phyloP scores from a whole-genome alignment of 306 rosid species.

The Cotoneaster glaucophyllus region DNA sequence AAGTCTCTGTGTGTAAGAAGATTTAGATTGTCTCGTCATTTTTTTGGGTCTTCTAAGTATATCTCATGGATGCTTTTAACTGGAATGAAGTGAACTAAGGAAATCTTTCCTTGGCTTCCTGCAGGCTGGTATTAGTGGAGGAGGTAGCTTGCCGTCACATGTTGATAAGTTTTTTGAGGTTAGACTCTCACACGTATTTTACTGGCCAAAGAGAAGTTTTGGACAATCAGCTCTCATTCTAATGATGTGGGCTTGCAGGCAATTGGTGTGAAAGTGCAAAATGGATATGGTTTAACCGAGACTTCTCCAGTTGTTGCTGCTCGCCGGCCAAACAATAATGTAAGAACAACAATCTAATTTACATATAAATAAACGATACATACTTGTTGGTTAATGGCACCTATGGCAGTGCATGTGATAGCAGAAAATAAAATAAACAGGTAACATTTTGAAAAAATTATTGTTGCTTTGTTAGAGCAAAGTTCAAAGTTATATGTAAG shows the following conservation, averaged over 20 bases:
- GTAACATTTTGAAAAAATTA: background rate
- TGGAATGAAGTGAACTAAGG: slow-evolving; percentile 14
- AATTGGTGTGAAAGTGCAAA: slow-evolving; percentile 74
- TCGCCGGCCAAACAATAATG: slow-evolving; percentile 66
- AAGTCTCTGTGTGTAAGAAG: background rate
- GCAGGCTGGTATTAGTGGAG: slow-evolving; percentile 97
- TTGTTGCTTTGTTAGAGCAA: background rate
- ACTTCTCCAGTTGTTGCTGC: slow-evolving; percentile 80
- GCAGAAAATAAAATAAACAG: background rate
- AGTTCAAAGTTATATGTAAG: background rate
- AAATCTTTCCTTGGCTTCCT: slow-evolving; percentile 21
- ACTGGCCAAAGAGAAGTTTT: slow-evolving; percentile 1
- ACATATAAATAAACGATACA: background rate
- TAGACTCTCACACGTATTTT: slow-evolving; percentile 11
- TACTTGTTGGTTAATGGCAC: background rate
- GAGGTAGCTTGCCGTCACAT: slow-evolving; percentile 76
- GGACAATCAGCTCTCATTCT: background rate
- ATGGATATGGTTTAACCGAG: slow-evolving; percentile 96
- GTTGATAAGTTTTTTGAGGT: slow-evolving; percentile 92
- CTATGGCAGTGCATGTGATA: background rate
- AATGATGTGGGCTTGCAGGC: slow-evolving; percentile 47
- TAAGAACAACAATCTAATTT: slow-evolving; percentile 32
- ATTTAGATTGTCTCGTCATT: background rate
- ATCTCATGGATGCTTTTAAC: slow-evolving; percentile 8
- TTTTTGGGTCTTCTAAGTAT: background rate